Base-by-base conservation (phyloP, 2,329 filamentous ascomycete species). In the Aspergillus calidoustus region DNA sequence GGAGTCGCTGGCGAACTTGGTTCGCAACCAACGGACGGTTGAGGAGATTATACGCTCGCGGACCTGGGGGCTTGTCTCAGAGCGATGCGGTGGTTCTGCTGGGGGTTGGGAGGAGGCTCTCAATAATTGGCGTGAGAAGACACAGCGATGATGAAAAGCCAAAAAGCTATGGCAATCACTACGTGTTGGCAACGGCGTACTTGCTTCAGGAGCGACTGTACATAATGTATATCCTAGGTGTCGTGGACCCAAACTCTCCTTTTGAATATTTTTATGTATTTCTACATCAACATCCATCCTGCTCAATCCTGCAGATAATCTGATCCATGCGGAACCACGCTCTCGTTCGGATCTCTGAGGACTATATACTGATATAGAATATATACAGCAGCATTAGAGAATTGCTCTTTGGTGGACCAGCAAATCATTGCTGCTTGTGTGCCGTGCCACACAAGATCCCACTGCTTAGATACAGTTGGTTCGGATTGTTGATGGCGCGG, bases 21-120 rank as follows among this genome's bases (percentile, higher is more conserved):
- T 76, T 82, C 84, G 63, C 83, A 91, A 74, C 83, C 86, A 74
- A 87, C 96, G 76, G 88, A 93, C 34, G 80, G 88, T 76, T 90
- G 92, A 74, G 89, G 90, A 58, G 91, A 96, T 80, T 77, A 83
- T 99, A 55, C 85, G 95, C 66, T 84, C 86, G 54, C 86, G 93
- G 74, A 96, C 91, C 1, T 98, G 95, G 94, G 83, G 84, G 0
- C 75, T 96, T 28, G 84, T 97, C 3, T 84, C 83, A 46, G 90
- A 93, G 71, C 84, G 92, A 68, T 98, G 95, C 74, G 86, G 82
- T 9, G 85, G 83, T 52, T 79, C 81, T 44, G 81, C 80, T 1
- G 79, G 81, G 47, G 83, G 80, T 17, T 92, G 89, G 84, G 88
- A 93, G 71, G 82, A 84, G 61, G 89, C 87, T 2, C 73, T 92